A percentile compares a stretch with the other conserved stretches of the same genome.
phyloP scores from a whole-genome alignment of 2,329 filamentous ascomycete species.

The Hypoxylon sp. region DNA sequence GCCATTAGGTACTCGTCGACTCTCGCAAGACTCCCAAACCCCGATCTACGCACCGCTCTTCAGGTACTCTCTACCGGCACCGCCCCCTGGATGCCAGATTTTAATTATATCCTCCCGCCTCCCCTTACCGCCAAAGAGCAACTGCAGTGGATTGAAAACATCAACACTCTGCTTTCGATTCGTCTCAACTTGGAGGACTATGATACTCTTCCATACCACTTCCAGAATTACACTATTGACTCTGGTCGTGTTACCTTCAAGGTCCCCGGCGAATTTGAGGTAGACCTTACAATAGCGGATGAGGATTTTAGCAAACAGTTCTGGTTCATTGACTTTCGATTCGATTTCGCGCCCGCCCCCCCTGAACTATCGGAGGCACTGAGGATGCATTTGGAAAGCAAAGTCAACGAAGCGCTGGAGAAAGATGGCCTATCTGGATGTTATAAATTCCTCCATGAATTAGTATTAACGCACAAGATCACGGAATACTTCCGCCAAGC shows the following conservation, averaged over 20 bases:
- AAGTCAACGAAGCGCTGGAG: slow-evolving; percentile 79
- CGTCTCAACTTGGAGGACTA: slow-evolving; percentile 89
- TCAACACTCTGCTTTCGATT: slow-evolving; percentile 87
- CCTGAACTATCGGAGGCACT: slow-evolving; percentile 73
- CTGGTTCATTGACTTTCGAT: slow-evolving; percentile 93
- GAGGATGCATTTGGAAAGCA: slow-evolving; percentile 76
- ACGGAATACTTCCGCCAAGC: slow-evolving; percentile 86
- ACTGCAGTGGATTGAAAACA: slow-evolving; percentile 80
- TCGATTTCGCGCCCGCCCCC: slow-evolving; percentile 81
- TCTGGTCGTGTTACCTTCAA: slow-evolving; percentile 93
- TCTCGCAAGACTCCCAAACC: slow-evolving; percentile 84
- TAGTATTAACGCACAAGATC: slow-evolving; percentile 92
- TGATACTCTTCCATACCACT: slow-evolving; percentile 80
- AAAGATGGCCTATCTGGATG: slow-evolving; percentile 82
- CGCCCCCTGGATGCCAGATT: slow-evolving; percentile 84
- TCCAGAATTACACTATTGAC: slow-evolving; percentile 82
- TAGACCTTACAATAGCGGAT: slow-evolving; percentile 91
- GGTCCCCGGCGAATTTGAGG: slow-evolving; percentile 88
- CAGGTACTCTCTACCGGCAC: slow-evolving; percentile 86
- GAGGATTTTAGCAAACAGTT: slow-evolving; percentile 88
- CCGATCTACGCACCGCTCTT: slow-evolving; percentile 90
- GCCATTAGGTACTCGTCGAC: slow-evolving; percentile 81
- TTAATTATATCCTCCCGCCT: slow-evolving; percentile 83
- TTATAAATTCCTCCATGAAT: slow-evolving; percentile 89
- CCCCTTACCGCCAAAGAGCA: slow-evolving; percentile 80